These are phyloP conservation scores for Xylaria multiplex DNA, from an alignment of 2,329 filamentous ascomycete species.

Conservation along the genomic window DNA sequence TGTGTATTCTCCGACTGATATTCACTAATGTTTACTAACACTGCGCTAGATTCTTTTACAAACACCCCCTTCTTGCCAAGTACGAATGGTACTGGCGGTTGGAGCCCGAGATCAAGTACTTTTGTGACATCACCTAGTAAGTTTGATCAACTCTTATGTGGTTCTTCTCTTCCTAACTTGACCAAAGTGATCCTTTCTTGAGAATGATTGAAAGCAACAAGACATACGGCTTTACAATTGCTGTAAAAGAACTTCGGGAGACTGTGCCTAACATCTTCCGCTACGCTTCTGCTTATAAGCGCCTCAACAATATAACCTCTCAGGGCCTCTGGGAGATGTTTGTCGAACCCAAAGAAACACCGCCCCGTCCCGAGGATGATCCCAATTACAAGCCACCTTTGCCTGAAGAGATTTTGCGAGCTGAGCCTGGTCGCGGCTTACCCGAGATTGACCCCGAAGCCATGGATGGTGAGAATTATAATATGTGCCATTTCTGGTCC, in stretches of 20 bases:
- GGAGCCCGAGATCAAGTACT: slow-evolving; percentile 99
- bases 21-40: slow-evolving; percentile 15
- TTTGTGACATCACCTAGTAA: slow-evolving; percentile 99
- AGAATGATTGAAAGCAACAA: slow-evolving; percentile 96
- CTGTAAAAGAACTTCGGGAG: slow-evolving; percentile 96
- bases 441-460: slow-evolving; percentile 87
- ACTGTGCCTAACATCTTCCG: slow-evolving; percentile 99
- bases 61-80: slow-evolving; percentile 91
- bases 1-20: slow-evolving; percentile 56
- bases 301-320: slow-evolving; percentile 87
- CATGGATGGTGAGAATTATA: slow-evolving; percentile 98
- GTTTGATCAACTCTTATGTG: slow-evolving; percentile 46
- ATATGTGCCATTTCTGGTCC: slow-evolving; percentile 99
- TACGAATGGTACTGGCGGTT: slow-evolving; percentile 99
- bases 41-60: slow-evolving; percentile 85
- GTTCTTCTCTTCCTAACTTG: slow-evolving; percentile 37
- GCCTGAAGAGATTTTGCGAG: slow-evolving; percentile 82
- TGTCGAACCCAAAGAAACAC: slow-evolving; percentile 76
- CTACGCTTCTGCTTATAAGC: slow-evolving; percentile 98
- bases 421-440: slow-evolving; percentile 75
- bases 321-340: slow-evolving; percentile 99
- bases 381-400: slow-evolving; percentile 73
- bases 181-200: slow-evolving; percentile 84
- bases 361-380: slow-evolving; percentile 68
- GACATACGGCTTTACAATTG: slow-evolving; percentile 98